Evolutionary conservation across 768 basidiomycete species (phyloP).

Genomic region (Paxillus involutus): DNA sequence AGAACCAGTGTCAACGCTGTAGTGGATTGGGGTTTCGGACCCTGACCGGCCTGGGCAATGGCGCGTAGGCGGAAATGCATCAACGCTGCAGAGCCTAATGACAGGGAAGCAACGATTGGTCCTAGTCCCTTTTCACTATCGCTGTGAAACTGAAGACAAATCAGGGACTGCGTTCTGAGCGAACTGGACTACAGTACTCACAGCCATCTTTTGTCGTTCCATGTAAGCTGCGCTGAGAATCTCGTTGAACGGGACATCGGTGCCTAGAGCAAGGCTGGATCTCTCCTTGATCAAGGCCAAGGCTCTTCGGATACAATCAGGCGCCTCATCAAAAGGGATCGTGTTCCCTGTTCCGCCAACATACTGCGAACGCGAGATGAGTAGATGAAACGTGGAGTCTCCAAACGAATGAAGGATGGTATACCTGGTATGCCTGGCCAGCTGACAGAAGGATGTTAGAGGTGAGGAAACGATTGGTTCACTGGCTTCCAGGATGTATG

Average conservation of each 20-base stretch:
- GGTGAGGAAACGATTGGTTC: background rate
- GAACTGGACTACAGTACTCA: slow-evolving; percentile 32
- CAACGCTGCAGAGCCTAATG: slow-evolving; percentile 70
- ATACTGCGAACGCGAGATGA: slow-evolving; percentile 48
- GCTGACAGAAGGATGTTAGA: slow-evolving; percentile 40
- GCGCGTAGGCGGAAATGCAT: slow-evolving; percentile 73
- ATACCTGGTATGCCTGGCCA: slow-evolving; percentile 78
- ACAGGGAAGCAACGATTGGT: slow-evolving; percentile 71
- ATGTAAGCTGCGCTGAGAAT: slow-evolving; percentile 82
- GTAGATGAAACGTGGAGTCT: background rate
- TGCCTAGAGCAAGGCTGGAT: slow-evolving; percentile 44
- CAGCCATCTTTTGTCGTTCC: slow-evolving; percentile 84
- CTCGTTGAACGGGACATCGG: slow-evolving; percentile 62
- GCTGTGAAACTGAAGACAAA: slow-evolving; percentile 63
- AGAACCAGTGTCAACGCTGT: slow-evolving; percentile 56
- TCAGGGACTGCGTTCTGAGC: slow-evolving; percentile 3
- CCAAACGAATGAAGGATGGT: slow-evolving; percentile 7
- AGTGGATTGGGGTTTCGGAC: slow-evolving; percentile 21
- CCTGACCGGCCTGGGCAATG: slow-evolving; percentile 27
- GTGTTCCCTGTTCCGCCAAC: slow-evolving; percentile 77
- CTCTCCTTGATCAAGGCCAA: slow-evolving; percentile 58
- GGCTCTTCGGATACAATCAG: slow-evolving; percentile 58
- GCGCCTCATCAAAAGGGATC: slow-evolving; percentile 58
- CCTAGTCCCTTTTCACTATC: slow-evolving; percentile 76
- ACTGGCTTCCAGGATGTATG: background rate